A percentile compares a stretch with the other conserved stretches of the same genome.
phyloP scores from a whole-genome alignment of 441 rosid species.

The Arabidopsis lyrata region DNA sequence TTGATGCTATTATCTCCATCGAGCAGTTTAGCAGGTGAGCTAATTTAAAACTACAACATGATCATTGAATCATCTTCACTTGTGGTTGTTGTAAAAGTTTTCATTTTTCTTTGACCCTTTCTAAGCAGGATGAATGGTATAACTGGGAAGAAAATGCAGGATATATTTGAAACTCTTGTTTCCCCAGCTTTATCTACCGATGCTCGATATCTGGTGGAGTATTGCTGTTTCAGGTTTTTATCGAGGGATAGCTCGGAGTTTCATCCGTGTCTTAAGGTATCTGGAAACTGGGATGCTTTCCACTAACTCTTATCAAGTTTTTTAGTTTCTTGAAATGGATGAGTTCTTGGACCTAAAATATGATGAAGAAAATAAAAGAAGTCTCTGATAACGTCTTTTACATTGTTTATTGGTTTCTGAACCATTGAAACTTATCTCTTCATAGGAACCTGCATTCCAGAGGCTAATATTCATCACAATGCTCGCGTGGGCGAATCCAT shows the following conservation, averaged over 20 bases:
- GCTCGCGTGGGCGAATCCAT: slow-evolving; percentile 96
- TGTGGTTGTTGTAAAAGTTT: neutral
- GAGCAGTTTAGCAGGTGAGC: slow-evolving; percentile 96
- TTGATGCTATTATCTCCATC: slow-evolving; percentile 81
- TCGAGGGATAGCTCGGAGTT: slow-evolving; percentile 81
- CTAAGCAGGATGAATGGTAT: slow-evolving; percentile 94
- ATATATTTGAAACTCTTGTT: slow-evolving; percentile 85
- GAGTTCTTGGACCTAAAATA: neutral
- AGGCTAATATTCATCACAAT: slow-evolving; percentile 87
- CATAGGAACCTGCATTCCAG: slow-evolving; percentile 92
- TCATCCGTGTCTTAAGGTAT: slow-evolving; percentile 90
- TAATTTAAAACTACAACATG: neutral
- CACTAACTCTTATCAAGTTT: neutral
- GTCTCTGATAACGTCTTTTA: neutral
- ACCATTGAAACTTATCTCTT: slow-evolving; percentile 22
- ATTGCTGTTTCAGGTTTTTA: slow-evolving; percentile 94
- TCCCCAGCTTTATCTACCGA: slow-evolving; percentile 61
- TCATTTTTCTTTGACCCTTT: slow-evolving; percentile 39
- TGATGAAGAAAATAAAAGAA: neutral
- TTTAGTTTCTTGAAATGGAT: neutral
- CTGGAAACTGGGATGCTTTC: slow-evolving; percentile 9
- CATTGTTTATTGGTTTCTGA: slow-evolving; percentile 11
- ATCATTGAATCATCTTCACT: slow-evolving; percentile 1
- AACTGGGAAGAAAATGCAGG: slow-evolving; percentile 85
- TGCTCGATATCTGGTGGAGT: slow-evolving; percentile 86